A percentile compares a stretch with the other conserved stretches of the same genome.
These are phyloP conservation scores for Guyanaporus albipodus DNA, from an alignment of 768 basidiomycete genomes.

Conservation along the genomic window DNA sequence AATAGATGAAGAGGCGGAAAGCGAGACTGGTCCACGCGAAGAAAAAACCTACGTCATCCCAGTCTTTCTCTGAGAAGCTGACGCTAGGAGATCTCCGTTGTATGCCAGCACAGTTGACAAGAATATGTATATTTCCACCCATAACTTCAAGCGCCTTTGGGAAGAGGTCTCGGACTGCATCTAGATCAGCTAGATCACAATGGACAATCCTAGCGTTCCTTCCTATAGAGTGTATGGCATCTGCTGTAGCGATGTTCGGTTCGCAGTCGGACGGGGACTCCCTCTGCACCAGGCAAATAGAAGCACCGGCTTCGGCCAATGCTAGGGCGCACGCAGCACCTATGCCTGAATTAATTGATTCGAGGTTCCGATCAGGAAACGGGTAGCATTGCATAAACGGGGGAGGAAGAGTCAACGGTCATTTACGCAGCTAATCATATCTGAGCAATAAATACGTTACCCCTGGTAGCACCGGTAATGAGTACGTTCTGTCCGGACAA, in stretches of 20 bases:
- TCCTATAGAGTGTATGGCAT: constrained; percentile 36
- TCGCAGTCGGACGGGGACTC: constrained; percentile 34
- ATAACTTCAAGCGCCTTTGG: constrained; percentile 44
- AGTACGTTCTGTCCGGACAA: constrained; percentile 65
- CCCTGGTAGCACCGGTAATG: constrained; percentile 78
- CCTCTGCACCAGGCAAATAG: constrained; percentile 47
- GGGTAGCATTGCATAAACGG: constrained; percentile 13
- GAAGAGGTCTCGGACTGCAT: constrained; percentile 47
- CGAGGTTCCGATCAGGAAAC: constrained; percentile 7
- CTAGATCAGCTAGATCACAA: constrained; percentile 54
- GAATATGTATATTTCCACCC: constrained; percentile 54
- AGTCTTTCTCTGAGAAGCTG: constrained; percentile 61
- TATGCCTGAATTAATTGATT: constrained; percentile 39
- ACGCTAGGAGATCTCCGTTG: constrained; percentile 58
- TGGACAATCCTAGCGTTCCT: constrained; percentile 40
- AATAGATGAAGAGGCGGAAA: constrained; percentile 7
- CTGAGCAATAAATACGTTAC: constrained; percentile 38
- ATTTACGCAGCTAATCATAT: constrained; percentile 14
- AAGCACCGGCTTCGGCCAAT: constrained; percentile 51
- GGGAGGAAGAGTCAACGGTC: constrained; percentile 1
- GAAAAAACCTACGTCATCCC: constrained; percentile 59
- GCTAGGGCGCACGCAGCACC: constrained; percentile 53
- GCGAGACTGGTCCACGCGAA: constrained; percentile 24
- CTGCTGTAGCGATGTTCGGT: constrained; percentile 33
- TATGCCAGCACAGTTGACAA: constrained; percentile 69